phyloP scores from a whole-genome alignment of 805 yeast genomes.

The Ogataea nakhonphanomensis region DNA sequence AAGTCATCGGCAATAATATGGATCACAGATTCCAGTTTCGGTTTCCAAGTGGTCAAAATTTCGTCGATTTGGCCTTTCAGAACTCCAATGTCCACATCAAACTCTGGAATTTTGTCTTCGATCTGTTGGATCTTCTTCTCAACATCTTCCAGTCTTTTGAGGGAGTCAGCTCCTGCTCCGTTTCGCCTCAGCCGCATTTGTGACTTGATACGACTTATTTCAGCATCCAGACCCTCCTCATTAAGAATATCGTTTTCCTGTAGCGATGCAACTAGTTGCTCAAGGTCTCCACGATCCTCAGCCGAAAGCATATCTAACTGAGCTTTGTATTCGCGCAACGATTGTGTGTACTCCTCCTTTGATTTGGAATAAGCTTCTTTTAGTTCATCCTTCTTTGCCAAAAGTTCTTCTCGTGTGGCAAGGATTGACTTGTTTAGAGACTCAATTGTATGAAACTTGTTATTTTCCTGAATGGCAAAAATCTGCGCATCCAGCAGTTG shows the following conservation, averaged over 20 bases:
- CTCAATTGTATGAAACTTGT: constrained; percentile 28
- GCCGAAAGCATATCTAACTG: constrained; percentile 36
- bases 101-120: constrained; percentile 38
- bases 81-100: constrained; percentile 30
- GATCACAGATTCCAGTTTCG: constrained; percentile 52
- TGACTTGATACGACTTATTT: constrained; percentile 40
- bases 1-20: constrained; percentile 59
- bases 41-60: constrained; percentile 50
- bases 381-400: constrained; percentile 13
- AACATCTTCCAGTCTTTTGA: constrained; percentile 36
- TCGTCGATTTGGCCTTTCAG: constrained; percentile 38
- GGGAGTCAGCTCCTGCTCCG: constrained; percentile 28
- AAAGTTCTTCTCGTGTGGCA: constrained; percentile 26
- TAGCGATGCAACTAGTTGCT: constrained; percentile 34
- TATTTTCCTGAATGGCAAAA: constrained; percentile 36
- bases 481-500: constrained; percentile 21
- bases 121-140: constrained; percentile 36
- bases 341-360: constrained; percentile 21
- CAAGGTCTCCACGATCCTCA: constrained; percentile 40
- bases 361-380: constrained; percentile 13
- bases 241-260: constrained; percentile 33
- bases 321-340: constrained; percentile 31
- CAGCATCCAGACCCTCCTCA: constrained; percentile 35
- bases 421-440: constrained; percentile 30
- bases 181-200: constrained; percentile 33